These are phyloP conservation scores for Epicoccum nigrum DNA, from an alignment of 2,329 filamentous ascomycete genomes.

Conservation along the genomic window DNA sequence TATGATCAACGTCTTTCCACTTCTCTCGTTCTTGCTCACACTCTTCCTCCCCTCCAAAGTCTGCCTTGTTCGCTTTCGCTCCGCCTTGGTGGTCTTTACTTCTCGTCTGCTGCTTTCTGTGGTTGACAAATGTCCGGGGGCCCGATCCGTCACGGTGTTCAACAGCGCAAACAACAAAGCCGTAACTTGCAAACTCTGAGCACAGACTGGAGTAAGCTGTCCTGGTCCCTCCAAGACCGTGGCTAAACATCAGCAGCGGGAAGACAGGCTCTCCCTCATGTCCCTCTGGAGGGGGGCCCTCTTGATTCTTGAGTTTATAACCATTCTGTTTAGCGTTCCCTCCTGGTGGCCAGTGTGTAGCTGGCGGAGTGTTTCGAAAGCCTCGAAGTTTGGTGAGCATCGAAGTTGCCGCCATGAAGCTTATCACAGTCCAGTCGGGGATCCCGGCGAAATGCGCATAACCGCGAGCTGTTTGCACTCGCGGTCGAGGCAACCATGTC, in stretches of 20 bases:
- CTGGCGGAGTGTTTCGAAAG: constrained; percentile 65
- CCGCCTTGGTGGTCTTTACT: constrained; percentile 27
- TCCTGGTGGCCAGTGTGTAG: constrained; percentile 60
- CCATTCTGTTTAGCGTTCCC: constrained; percentile 47
- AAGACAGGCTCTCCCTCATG: constrained; percentile 55
- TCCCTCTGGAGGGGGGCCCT: constrained; percentile 48
- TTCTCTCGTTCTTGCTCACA: constrained; percentile 31
- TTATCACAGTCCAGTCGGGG: constrained; percentile 53
- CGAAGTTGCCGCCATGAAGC: constrained; percentile 62
- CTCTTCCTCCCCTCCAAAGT: constrained; percentile 13
- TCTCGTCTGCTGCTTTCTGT: constrained; percentile 47
- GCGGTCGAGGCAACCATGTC: constrained; percentile 67
- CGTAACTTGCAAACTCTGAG: constrained; percentile 69
- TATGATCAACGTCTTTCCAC: constrained; percentile 46
- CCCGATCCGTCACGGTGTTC: constrained; percentile 71
- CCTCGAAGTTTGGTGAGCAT: constrained; percentile 71
- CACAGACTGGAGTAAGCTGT: constrained; percentile 68
- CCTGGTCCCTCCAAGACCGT: constrained; percentile 68
- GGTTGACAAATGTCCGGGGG: constrained; percentile 66
- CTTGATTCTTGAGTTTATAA: constrained; percentile 50
- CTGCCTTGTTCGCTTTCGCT: constrained; percentile 13
- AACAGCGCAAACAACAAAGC: constrained; percentile 68
- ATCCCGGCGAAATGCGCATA: constrained; percentile 68
- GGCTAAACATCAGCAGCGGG: constrained; percentile 69
- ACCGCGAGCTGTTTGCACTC: constrained; percentile 62